Conservation (phyloP, 179 eudicot species). For the Silene noctiflora region DNA sequence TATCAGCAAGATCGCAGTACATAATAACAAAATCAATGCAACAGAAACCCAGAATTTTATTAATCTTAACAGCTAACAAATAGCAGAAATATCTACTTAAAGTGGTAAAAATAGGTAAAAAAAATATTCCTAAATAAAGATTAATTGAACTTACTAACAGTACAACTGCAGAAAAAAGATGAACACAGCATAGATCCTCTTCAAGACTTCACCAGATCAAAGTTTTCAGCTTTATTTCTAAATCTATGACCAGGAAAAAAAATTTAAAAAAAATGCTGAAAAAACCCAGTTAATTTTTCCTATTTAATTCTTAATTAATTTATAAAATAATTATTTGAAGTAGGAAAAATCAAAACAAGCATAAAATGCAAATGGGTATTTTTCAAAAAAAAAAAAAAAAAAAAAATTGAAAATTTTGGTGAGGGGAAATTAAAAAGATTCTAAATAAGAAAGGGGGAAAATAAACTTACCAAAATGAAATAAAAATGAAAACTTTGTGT, state of each 20-base stretch:
- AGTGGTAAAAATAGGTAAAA: constrained; percentile 13
- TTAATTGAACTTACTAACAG: constrained; percentile 45
- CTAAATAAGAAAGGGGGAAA: constrained; percentile 24
- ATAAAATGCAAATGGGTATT: constrained; percentile 29
- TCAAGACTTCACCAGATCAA: constrained; percentile 37
- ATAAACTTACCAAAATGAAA: constrained; percentile 41
- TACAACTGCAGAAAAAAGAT: constrained; percentile 23
- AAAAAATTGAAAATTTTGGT: constrained; percentile 30
- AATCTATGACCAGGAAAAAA: constrained; percentile 27
- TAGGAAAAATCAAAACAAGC: constrained; percentile 16
- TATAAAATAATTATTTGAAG: constrained; percentile 2
- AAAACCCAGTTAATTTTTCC: constrained; percentile 8
- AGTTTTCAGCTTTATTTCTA: constrained; percentile 23
- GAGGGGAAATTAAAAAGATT: constrained; percentile 19
- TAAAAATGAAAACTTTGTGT: constrained; percentile 38
- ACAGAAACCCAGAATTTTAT: not conserved
- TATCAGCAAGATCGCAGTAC: constrained; percentile 23
- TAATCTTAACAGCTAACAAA: constrained; percentile 17
- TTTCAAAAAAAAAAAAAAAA: constrained; percentile 11
- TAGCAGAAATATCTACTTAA: constrained; percentile 13
- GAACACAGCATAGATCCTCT: constrained; percentile 37
- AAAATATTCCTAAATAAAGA: constrained; percentile 9
- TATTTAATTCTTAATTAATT: constrained; percentile 5
- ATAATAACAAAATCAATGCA: constrained; percentile 1
- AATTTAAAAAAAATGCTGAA: constrained; percentile 16